Evolutionary conservation across 2,329 filamentous ascomycete species (phyloP), one percentile per base, ranked within the genome.

Genomic region (Botryotinia globosa): DNA sequence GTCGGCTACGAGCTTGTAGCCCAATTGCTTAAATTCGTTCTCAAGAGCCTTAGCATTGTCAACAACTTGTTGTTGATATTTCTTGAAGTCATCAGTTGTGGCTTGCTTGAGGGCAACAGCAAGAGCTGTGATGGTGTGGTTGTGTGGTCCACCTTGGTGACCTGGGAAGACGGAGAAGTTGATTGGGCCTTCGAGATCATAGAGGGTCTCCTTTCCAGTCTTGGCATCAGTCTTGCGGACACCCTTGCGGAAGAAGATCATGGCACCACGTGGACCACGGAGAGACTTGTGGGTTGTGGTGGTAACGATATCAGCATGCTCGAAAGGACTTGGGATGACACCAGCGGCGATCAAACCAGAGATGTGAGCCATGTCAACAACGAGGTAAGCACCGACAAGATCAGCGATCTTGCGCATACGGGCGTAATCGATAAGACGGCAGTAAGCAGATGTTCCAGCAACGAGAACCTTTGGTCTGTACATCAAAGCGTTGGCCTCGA

Each of bases 181-280:
- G 87, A 99, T 99, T 72, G 94, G 93, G 79, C 91, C 89, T 87
- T 99, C 96, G 48, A 99, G 89, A 81, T 99, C 94, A 83, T 98
- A 99, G 80, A 94, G 86, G 69, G 88, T 91, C 86, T 95, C 89
- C 85, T 97, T 95, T 80, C 94, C 94, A 74, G 92, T 91, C 89
- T 98, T 98, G 84, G 92, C 86, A 82, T 98, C 93, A 71, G 92
- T 92, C 80, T 92, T 94, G 81, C 95, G 92, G 75, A 98, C 91
- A 76, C 96, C 96, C 87, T 97, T 98, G 84, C 96, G 93, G 91
- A 94, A 99, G 90, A 99, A 99, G 86, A 99, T 99, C 96, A 99
- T 99, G 82, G 96, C 96, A 81, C 96, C 96, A 83, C 96, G 94
- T 74, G 96, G 96, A 74, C 96, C 96, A 84, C 96, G 94, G 78